These are phyloP conservation scores for Leishmania tropica DNA, from an alignment of 208 protist genomes.

Conservation along the genomic window DNA sequence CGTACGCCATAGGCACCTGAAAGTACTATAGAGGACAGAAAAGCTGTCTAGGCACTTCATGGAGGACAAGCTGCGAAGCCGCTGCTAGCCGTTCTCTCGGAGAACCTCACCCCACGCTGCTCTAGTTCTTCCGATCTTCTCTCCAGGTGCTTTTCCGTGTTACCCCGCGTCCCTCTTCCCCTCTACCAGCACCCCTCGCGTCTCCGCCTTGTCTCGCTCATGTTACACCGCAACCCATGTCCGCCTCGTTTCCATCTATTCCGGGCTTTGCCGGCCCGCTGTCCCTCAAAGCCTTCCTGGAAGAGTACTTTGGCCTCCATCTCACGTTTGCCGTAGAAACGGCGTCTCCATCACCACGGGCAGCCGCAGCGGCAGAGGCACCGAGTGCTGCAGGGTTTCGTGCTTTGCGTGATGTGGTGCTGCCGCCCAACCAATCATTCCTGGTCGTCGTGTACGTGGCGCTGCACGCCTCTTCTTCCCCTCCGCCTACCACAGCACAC, in stretches of 20 bases:
- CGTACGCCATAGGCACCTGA: neutral
- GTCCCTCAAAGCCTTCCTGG: slow-evolving; percentile 55
- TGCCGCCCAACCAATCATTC: slow-evolving; percentile 42
- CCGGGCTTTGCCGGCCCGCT: slow-evolving; percentile 53
- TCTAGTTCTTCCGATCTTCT: neutral
- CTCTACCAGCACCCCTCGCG: neutral
- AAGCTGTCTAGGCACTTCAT: neutral
- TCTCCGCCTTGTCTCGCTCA: neutral
- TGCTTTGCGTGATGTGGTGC: slow-evolving; percentile 15
- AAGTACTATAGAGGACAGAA: neutral
- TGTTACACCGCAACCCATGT: slow-evolving; percentile 27
- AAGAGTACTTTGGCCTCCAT: slow-evolving; percentile 39
- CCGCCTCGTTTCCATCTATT: slow-evolving; percentile 43
- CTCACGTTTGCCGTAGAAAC: slow-evolving; percentile 27
- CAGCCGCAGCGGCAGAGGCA: neutral
- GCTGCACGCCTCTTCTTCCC: slow-evolving; percentile 26
- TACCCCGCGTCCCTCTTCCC: neutral
- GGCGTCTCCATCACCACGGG: neutral
- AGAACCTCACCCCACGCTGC: neutral
- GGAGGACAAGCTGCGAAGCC: neutral
- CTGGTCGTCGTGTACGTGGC: slow-evolving; percentile 53
- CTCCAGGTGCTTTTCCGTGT: neutral
- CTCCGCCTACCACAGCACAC: neutral
- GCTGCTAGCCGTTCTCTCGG: neutral
- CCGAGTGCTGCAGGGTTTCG: slow-evolving; percentile 1